A percentile compares a stretch with the other conserved stretches of the same genome.
Conservation (phyloP, 2,329 filamentous ascomycete genomes). For the Claviceps humidiphila region DNA sequence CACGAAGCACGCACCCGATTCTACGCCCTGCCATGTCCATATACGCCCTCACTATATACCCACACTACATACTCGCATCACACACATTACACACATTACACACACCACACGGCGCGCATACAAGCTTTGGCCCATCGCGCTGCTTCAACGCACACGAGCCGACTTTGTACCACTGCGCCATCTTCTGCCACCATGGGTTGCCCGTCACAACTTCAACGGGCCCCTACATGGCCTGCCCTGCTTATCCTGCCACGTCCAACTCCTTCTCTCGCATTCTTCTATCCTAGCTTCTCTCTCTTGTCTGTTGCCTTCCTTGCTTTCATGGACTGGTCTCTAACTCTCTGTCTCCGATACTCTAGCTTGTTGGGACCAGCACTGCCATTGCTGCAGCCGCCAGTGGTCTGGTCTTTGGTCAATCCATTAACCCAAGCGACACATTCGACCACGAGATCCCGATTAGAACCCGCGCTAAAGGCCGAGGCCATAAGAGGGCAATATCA, state of each 20-base stretch:
- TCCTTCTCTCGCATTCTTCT: neutral
- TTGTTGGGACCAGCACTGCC: constrained; percentile 48
- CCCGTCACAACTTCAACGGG: neutral
- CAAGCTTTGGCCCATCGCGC: constrained; percentile 1
- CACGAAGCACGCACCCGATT: neutral
- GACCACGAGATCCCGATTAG: constrained; percentile 12
- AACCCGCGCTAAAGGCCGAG: constrained; percentile 5
- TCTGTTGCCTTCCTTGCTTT: neutral
- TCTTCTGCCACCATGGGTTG: constrained; percentile 1
- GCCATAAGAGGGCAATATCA: constrained; percentile 18
- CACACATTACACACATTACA: neutral
- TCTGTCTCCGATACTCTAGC: constrained; percentile 24
- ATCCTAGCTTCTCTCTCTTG: neutral
- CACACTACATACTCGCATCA: neutral
- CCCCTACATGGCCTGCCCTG: neutral
- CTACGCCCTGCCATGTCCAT: neutral
- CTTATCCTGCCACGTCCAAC: neutral
- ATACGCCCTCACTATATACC: neutral
- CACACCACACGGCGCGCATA: neutral
- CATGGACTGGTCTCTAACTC: constrained; percentile 8
- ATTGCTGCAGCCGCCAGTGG: constrained; percentile 47
- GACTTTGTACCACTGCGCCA: constrained; percentile 2
- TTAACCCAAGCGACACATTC: constrained; percentile 23
- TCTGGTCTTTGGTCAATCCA: constrained; percentile 43
- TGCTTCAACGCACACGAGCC: neutral